Percentiles rank a stretch among this genome's conserved stretches.
Evolutionary conservation across 1,139 yeast species (phyloP).

Genomic region (Pichia sp.): DNA sequence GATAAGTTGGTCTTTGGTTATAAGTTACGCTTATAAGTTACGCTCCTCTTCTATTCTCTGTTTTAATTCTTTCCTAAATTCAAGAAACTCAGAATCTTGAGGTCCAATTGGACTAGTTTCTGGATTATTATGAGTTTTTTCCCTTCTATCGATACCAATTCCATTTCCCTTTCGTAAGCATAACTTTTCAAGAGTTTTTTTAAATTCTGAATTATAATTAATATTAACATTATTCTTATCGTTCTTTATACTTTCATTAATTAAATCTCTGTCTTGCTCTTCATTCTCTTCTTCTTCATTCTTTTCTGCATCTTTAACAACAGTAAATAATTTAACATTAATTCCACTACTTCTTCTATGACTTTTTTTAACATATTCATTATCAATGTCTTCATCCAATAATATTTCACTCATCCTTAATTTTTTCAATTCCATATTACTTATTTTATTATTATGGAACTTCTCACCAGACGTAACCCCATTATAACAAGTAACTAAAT

Average conservation of each 20-base stretch:
- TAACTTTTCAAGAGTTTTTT: conserved; percentile 18
- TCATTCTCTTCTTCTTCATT: conserved; percentile 1
- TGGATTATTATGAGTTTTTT: background rate
- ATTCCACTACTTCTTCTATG: conserved; percentile 25
- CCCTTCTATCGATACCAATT: too few relatives aligned
- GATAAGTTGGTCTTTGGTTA: too few relatives aligned
- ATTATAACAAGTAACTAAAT: conserved; percentile 6
- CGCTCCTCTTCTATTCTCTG: conserved; percentile 10
- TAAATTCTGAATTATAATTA: conserved; percentile 12
- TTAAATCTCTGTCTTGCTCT: background rate
- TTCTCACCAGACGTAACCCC: background rate
- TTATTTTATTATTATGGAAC: background rate
- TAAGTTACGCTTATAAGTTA: too few relatives aligned
- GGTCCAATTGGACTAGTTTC: background rate
- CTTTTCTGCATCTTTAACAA: conserved; percentile 17
- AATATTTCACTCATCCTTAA: conserved; percentile 10
- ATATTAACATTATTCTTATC: conserved; percentile 11
- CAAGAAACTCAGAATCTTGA: conserved; percentile 14
- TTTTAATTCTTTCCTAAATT: conserved; percentile 18
- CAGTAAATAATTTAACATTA: conserved; percentile 23
- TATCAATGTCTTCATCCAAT: conserved; percentile 6
- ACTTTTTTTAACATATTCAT: conserved; percentile 12
- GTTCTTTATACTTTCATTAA: background rate
- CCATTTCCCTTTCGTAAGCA: conserved; percentile 8
- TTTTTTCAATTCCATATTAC: conserved; percentile 4